Base-by-base conservation (phyloP, 495 filamentous ascomycete genomes). In the Wilcoxina mikolae region DNA sequence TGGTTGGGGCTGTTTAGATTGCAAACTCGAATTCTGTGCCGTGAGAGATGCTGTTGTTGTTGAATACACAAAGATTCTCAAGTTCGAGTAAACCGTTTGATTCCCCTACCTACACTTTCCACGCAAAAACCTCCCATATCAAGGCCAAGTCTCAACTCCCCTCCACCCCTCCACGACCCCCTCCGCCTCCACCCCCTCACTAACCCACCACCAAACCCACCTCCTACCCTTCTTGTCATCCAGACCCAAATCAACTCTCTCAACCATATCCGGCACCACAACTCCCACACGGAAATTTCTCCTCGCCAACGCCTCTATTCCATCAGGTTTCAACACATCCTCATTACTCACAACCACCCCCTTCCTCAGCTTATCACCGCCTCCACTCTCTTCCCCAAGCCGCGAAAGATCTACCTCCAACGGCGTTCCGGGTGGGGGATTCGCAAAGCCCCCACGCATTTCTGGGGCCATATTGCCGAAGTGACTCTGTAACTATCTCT, bases 271-370 rank as follows among this genome's bases (percentile, higher is more conserved):
- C 0, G 90, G 89, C 51, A 75, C 74, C 56, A 96, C 82, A 10
- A 94, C 78, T 20, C 90, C 80, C 2, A 95, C 83, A 17, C 91
- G 71, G 66, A 95, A 95, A 63, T 96, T 89, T 56, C 60, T 69
- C 55, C 88, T 72, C 10, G 87, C 86, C 47, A 82, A 66, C 2
- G 66, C 61, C 10, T 48, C 48, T 17, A 57, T 23, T 12, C 57
- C 70, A 47, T 67, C 61, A 61, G 89, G 82, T 38, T 84, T 65
- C 27, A 68, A 88, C 67, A 64, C 60, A 10, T 55, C 24, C 12
- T 57, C 60, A 64, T 86, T 79, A 20, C 72, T 69, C 2, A 91
- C 78, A 65, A 76, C 78, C 68, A 81, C 77, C 1, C 84, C 87
- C 7, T 86, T 68, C 53, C 69, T 65, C 24, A 82, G 69, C 4